Evolutionary conservation across 441 rosid species (phyloP).

Genomic region (Omphalea diandra): DNA sequence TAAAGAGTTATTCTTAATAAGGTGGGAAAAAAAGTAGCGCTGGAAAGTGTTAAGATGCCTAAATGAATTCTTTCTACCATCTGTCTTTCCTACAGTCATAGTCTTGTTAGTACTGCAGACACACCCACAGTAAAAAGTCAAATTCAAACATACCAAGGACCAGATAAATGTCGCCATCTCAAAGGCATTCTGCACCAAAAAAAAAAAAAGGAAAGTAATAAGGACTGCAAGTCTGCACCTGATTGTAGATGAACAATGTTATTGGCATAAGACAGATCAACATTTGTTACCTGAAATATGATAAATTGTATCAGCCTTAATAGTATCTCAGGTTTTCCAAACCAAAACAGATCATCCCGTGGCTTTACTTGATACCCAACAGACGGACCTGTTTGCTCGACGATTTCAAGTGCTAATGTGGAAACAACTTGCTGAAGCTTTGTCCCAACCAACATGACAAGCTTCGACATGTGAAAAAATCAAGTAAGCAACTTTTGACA

Average conservation of each 20-base stretch:
- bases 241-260: neutral
- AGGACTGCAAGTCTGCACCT: constrained; percentile 2
- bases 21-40: no score
- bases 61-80: no score
- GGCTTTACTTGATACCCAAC: constrained; percentile 80
- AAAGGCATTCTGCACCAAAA: constrained; percentile 88
- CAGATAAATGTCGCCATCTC: constrained; percentile 98
- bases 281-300: constrained; percentile 69
- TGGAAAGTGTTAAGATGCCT: no score
- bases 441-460: constrained; percentile 89
- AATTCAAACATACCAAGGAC: constrained; percentile 95
- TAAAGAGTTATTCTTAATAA: no score
- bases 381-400: constrained; percentile 65
- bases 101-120: no score
- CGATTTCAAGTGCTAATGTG: constrained; percentile 78
- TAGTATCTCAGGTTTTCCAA: constrained; percentile 82
- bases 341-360: constrained; percentile 91
- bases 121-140: no score
- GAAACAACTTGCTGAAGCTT: constrained; percentile 96
- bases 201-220: constrained; percentile 11
- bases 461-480: constrained; percentile 43
- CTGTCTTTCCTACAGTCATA: no score
- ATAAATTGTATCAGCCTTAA: constrained; percentile 77
- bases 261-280: neutral
- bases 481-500: neutral